A percentile compares a stretch with the other conserved stretches of the same genome.
phyloP scores from a whole-genome alignment of 441 rosid species.

The Gossypium schwendimanii region DNA sequence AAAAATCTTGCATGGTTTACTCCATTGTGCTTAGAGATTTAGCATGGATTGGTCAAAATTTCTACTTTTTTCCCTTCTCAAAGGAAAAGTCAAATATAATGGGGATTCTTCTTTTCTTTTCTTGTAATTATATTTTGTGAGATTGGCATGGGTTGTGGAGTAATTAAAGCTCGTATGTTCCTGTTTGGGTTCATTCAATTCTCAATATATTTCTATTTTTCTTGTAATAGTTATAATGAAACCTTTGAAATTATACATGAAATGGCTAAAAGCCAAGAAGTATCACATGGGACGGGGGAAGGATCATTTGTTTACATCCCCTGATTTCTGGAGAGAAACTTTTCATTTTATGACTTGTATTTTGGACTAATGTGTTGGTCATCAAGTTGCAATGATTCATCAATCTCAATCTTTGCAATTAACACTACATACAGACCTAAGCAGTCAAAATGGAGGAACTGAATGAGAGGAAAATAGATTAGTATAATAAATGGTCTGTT shows the following conservation, averaged over 20 bases:
- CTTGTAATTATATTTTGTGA: background rate
- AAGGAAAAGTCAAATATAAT: background rate
- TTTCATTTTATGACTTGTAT: background rate
- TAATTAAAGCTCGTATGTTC: background rate
- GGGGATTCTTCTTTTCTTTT: background rate
- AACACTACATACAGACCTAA: background rate
- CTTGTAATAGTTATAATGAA: background rate
- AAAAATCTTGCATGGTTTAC: conserved; percentile 3
- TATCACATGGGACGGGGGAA: background rate
- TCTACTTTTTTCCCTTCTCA: background rate
- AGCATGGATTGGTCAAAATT: background rate
- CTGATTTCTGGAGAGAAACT: background rate
- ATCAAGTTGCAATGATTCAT: background rate
- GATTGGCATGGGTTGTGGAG: background rate
- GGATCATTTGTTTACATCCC: background rate
- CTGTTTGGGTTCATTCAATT: background rate
- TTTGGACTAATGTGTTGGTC: background rate
- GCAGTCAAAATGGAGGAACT: background rate
- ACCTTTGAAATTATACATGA: background rate
- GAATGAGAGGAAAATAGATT: background rate
- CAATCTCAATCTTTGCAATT: background rate
- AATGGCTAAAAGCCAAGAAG: background rate
- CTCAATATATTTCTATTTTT: background rate
- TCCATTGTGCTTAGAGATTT: background rate
- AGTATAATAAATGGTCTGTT: conserved; percentile 6